Evolutionary conservation across 2,329 filamentous ascomycete genomes (phyloP).

Genomic region (Tolypocladium inflatum): DNA sequence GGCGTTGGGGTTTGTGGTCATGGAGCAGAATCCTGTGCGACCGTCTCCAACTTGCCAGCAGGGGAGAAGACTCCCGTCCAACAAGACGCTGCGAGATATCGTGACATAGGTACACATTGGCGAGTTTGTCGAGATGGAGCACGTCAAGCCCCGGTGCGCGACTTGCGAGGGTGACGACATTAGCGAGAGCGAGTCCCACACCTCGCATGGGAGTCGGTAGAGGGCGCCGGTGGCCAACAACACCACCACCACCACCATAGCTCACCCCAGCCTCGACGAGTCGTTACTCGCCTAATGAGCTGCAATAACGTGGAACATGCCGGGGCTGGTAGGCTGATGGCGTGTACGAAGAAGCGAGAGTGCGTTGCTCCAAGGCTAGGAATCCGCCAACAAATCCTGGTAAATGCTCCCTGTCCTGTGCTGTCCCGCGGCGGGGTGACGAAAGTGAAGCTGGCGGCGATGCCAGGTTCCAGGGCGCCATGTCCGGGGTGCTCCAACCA

Average conservation of each 20-base stretch:
- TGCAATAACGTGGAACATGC: background rate
- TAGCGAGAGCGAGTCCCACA: background rate
- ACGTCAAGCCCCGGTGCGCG: background rate
- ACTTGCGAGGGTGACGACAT: background rate
- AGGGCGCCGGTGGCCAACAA: no score
- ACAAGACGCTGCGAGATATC: background rate
- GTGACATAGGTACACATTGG: background rate
- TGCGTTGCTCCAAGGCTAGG: no score
- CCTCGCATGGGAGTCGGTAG: background rate
- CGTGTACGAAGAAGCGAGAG: background rate
- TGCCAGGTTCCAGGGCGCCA: background rate
- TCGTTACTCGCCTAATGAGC: background rate
- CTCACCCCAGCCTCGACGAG: background rate
- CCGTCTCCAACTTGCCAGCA: background rate
- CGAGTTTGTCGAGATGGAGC: background rate
- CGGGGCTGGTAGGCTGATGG: background rate
- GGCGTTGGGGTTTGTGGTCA: background rate
- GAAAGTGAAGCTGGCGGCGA: background rate
- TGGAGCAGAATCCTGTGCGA: background rate
- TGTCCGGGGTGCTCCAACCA: background rate
- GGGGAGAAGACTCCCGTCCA: rapidly evolving
- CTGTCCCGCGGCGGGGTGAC: background rate
- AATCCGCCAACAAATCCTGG: background rate
- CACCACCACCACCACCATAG: background rate
- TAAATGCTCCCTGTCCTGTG: background rate